Percentiles rank a stretch among this genome's conserved stretches.
phyloP scores from a whole-genome alignment of 1,284 basidiomycete genomes.

The Phlebopus sp. region DNA sequence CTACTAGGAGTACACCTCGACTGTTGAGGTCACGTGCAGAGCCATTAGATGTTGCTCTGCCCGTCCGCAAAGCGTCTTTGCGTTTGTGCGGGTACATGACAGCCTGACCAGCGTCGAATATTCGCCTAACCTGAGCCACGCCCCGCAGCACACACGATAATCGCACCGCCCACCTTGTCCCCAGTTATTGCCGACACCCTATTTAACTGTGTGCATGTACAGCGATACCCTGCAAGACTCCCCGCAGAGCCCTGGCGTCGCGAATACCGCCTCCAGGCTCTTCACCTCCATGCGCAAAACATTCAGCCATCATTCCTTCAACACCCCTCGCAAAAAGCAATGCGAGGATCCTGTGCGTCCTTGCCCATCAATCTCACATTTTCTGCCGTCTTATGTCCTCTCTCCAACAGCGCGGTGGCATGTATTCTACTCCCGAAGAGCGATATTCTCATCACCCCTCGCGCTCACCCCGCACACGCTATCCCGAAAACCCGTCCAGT shows the following conservation, averaged over 20 bases:
- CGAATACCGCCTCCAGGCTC: conserved; percentile 28
- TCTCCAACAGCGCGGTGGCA: conserved; percentile 32
- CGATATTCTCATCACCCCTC: conserved; percentile 28
- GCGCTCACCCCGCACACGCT: conserved; percentile 38
- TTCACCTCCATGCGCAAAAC: conserved; percentile 32
- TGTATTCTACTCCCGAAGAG: conserved; percentile 57
- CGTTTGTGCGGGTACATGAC: no score
- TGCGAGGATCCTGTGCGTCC: conserved; percentile 17
- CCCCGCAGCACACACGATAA: conserved; percentile 1
- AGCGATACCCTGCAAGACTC: conserved; percentile 8
- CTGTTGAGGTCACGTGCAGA: no score
- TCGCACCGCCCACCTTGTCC: not conserved
- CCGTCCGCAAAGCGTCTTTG: no score
- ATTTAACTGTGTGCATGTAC: no score
- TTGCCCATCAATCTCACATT: not conserved
- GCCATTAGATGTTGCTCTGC: no score
- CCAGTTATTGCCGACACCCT: no score
- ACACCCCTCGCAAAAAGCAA: conserved; percentile 21
- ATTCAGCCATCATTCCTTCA: conserved; percentile 17
- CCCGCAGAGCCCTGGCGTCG: conserved; percentile 12
- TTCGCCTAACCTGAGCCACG: not conserved
- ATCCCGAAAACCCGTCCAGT: conserved; percentile 37
- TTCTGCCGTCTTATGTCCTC: conserved; percentile 9
- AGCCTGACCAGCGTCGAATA: no score
- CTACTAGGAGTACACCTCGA: no score